Percentiles rank a stretch among this genome's conserved stretches.
Evolutionary conservation across 192 early-diverging fungal genomes (phyloP).

Genomic region (Lobulomyces angularis): DNA sequence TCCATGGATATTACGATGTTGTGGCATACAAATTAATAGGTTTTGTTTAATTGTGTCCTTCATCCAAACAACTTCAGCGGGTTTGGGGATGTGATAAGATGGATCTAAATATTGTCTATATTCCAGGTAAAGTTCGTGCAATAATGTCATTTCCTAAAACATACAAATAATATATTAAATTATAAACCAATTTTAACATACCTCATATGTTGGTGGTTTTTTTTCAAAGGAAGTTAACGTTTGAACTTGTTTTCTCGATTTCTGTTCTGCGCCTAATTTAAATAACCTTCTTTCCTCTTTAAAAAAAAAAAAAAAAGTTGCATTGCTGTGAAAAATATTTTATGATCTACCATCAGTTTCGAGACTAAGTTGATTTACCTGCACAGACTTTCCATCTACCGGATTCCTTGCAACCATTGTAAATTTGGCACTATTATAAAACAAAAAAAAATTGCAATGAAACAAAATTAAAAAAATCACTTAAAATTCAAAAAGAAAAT

Average conservation of each 20-base stretch:
- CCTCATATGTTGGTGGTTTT: slow-evolving; percentile 65
- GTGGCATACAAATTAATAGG: slow-evolving; percentile 57
- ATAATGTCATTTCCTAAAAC: slow-evolving; percentile 32
- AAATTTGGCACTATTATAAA: slow-evolving; percentile 64
- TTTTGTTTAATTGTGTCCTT: slow-evolving; percentile 63
- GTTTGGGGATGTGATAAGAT: slow-evolving; percentile 12
- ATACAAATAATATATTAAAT: not conserved
- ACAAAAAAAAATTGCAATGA: slow-evolving; percentile 55
- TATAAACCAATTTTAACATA: slow-evolving; percentile 24
- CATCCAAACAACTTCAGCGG: slow-evolving; percentile 40
- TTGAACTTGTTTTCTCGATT: slow-evolving; percentile 31
- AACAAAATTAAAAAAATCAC: slow-evolving; percentile 19
- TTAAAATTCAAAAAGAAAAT: not conserved
- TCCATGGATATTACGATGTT: slow-evolving; percentile 69
- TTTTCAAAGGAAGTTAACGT: slow-evolving; percentile 41
- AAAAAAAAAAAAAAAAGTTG: too few species aligned
- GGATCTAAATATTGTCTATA: slow-evolving; percentile 48
- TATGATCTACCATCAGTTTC: too few species aligned
- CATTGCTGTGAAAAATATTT: too few species aligned
- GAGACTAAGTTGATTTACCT: slow-evolving; percentile 61
- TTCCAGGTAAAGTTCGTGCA: slow-evolving; percentile 67
- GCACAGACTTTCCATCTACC: slow-evolving; percentile 48
- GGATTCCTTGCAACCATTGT: slow-evolving; percentile 79
- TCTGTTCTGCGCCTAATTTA: slow-evolving; percentile 51
- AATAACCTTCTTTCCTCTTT: slow-evolving; percentile 61